Evolutionary conservation across 2,329 filamentous ascomycete species (phyloP), one percentile per base, ranked within the genome.

Genomic region (Cordyceps tenuipes): DNA sequence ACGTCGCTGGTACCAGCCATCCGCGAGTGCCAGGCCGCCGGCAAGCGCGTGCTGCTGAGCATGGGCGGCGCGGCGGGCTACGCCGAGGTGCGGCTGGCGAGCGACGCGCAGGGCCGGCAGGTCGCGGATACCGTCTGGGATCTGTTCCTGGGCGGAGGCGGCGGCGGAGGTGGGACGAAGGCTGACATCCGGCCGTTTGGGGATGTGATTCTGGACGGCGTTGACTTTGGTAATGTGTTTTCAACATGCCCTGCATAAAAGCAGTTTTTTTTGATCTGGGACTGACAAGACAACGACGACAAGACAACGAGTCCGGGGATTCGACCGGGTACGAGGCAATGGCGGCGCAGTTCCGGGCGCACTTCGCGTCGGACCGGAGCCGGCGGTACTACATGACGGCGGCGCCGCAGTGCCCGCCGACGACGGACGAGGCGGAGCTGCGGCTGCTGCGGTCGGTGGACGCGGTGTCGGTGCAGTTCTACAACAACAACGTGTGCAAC

Each of bases 41-140:
- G 81, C 62, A 90, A 90, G 72, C 87, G 84, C 1, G 85, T 90
- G 64, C 71, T 90, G 39, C 77, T 90, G 12, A 89, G 86, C 7
- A 77, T 91, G 57, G 87, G 87, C 26, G 87, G 88, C 43, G 82
- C 82, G 3, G 84, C 82, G 1, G 87, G 88, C 69, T 83, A 76
- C 39, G 84, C 88, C 69, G 84, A 82, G 41, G 85, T 85, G 23
- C 87, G 88, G 71, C 68, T 72, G 34, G 78, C 75, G 15, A 65
- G 75, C 43, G 61, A 65, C 3, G 63, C 71, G 1, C 78, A 76
- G 1, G 86, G 86, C 3, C 69, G 74, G 23, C 68, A 75, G 3
- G 80, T 81, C 8, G 87, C 87, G 0, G 72, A 85, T 56, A 77
- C 80, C 10, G 72, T 90, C 61, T 91, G 88, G 87, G 75, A 81